phyloP scores from a whole-genome alignment of 2,329 filamentous ascomycete genomes.

The Pseudocercospora pini-densiflorae region DNA sequence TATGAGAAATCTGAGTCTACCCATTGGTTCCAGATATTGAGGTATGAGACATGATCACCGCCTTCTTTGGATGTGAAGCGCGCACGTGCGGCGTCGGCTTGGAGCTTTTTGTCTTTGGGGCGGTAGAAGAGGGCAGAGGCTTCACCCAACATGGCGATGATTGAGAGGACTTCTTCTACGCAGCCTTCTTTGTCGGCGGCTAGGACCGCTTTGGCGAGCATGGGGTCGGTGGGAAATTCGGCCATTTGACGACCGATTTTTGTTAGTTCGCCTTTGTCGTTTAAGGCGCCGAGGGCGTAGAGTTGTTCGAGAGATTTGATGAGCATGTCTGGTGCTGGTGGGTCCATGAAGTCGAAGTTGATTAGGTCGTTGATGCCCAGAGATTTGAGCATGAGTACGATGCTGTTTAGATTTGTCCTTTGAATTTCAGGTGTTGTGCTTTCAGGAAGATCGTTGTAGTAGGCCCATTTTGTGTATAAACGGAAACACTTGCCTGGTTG shows the following conservation, averaged over 20 bases:
- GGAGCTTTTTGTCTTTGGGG: slow-evolving; percentile 95
- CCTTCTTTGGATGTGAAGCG: slow-evolving; percentile 90
- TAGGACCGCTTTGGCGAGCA: slow-evolving; percentile 87
- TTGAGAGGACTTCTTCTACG: slow-evolving; percentile 87
- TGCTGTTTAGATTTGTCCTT: slow-evolving; percentile 81
- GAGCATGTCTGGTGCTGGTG: slow-evolving; percentile 85
- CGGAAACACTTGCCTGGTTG: slow-evolving; percentile 92
- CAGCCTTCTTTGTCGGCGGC: slow-evolving; percentile 90
- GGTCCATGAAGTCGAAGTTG: slow-evolving; percentile 95
- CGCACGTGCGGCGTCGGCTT: slow-evolving; percentile 86
- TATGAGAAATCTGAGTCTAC: slow-evolving; percentile 87
- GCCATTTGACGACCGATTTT: slow-evolving; percentile 93
- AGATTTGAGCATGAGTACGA: slow-evolving; percentile 85
- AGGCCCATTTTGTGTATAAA: slow-evolving; percentile 87
- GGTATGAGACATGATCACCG: slow-evolving; percentile 83
- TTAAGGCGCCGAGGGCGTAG: slow-evolving; percentile 87
- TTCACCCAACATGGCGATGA: slow-evolving; percentile 94
- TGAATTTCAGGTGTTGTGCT: slow-evolving; percentile 92
- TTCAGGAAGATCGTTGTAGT: slow-evolving; percentile 90
- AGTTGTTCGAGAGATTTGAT: slow-evolving; percentile 88
- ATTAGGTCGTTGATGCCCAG: slow-evolving; percentile 91
- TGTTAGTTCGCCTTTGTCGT: slow-evolving; percentile 85
- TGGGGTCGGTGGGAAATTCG: slow-evolving; percentile 90
- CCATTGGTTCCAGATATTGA: slow-evolving; percentile 97
- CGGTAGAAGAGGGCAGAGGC: slow-evolving; percentile 88